A percentile compares a stretch with the other conserved stretches of the same genome.
Conservation (phyloP, 306 rosid species). For the Gillenia trifoliata region DNA sequence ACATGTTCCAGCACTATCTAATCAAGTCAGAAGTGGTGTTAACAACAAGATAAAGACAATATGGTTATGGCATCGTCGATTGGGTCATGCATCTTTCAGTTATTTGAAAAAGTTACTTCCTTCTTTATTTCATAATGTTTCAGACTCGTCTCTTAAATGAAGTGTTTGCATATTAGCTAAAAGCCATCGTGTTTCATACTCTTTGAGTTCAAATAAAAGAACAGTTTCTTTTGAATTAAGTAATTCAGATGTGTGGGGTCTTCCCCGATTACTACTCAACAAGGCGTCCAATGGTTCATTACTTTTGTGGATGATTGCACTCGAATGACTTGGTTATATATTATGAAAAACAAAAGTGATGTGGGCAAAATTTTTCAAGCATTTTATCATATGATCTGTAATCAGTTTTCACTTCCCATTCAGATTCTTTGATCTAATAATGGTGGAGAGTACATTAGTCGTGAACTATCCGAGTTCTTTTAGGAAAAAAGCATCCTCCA, state of each 20-base stretch:
- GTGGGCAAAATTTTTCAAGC: not conserved
- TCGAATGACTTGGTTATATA: not conserved
- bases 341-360: not conserved
- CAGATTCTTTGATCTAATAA: too few species aligned
- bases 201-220: too few species aligned
- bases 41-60: too few species aligned
- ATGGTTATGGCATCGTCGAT: not conserved
- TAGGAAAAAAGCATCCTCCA: too few species aligned
- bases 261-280: not conserved
- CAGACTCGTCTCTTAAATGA: not conserved
- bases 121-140: too few species aligned
- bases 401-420: too few species aligned
- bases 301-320: not conserved
- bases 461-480: too few species aligned
- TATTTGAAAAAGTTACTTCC: not conserved
- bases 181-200: not conserved
- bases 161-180: not conserved
- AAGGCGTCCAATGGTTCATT: too few species aligned
- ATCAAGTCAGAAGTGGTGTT: too few species aligned
- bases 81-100: not conserved
- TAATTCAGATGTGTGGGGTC: not conserved
- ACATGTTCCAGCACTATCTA: not conserved
- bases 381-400: not conserved
- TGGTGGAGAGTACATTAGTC: too few species aligned
- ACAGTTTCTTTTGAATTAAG: not conserved